Base-by-base conservation (phyloP, 768 basidiomycete species). In the Leccinum broughii region DNA sequence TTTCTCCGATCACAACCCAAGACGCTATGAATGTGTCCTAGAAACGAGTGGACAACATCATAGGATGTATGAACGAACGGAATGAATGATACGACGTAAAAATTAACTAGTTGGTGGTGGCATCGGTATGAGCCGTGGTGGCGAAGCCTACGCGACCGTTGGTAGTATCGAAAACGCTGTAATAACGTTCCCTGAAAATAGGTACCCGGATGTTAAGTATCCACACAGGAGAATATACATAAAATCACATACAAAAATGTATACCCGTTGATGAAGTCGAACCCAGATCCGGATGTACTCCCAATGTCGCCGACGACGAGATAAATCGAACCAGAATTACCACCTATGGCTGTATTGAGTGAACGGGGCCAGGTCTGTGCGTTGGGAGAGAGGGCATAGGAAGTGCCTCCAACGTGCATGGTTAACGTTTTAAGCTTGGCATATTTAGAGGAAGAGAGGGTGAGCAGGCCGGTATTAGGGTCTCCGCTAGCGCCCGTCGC, bases 331-430 rank as follows among this genome's bases (percentile, higher is more conserved):
- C 54, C 8, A 8, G 69, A 24, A 26, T 10, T 60, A 6, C 73
- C 76, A 11, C 76, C 76, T 26, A 76, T 62, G 22, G 20, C 60
- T 8, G 61, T 39, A 64, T 75, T 74, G 32, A 76, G 64, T 14
- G 69, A 68, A 48, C 70, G 72, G 2, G 75, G 75, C 72, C 74
- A 76, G 59, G 74, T 74, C 55, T 76, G 75, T 3, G 65, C 74
- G 28, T 74, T 71, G 6, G 68, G 58, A 4, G 58, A 59, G 17
- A 74, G 62, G 30, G 49, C 55, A 48, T 74, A 71, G 3, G 61
- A 53, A 1, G 30, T 28, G 3, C 56, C 63, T 32, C 69, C 70
- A 37, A 75, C 62, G 11, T 65, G 61, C 63, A 77, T 75, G 46
- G 62, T 59, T 48, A 77, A 41, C 2, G 56, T 66, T 59, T 70